A percentile compares a stretch with the other conserved stretches of the same genome.
Evolutionary conservation across 306 rosid species (phyloP).

Genomic region (Hippophae rhamnoides): DNA sequence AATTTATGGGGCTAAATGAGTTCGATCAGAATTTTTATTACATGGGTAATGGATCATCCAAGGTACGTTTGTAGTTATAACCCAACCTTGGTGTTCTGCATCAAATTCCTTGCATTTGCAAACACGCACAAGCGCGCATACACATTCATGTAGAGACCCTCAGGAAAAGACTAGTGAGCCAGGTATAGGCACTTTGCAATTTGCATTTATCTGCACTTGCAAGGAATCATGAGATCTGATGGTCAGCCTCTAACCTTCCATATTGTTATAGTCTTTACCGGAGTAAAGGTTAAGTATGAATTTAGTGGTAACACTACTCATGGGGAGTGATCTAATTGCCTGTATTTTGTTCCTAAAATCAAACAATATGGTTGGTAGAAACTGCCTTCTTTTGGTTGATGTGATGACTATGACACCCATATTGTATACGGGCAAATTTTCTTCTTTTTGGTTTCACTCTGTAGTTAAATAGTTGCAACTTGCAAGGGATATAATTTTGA

Average conservation of each 20-base stretch:
- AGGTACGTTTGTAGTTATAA: slow-evolving; percentile 42
- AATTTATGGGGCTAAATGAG: slow-evolving; percentile 49
- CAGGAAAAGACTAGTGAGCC: no score
- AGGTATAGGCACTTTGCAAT: background rate
- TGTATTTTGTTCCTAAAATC: no score
- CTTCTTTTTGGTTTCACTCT: background rate
- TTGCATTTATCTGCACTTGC: background rate
- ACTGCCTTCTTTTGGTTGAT: background rate
- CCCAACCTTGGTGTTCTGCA: background rate
- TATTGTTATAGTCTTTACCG: background rate
- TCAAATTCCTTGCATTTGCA: no score
- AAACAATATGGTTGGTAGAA: background rate
- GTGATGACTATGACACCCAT: background rate
- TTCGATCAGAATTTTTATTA: slow-evolving; percentile 45
- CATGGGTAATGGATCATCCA: slow-evolving; percentile 66
- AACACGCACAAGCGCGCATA: no score
- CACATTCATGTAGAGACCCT: no score
- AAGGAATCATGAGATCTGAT: background rate
- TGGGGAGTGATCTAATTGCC: background rate
- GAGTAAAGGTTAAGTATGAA: background rate
- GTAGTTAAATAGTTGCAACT: background rate
- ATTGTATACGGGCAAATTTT: background rate
- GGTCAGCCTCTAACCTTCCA: background rate
- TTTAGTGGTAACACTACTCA: background rate
- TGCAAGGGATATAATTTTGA: no score